Evolutionary conservation across 106 monocot genomes (phyloP), one percentile per base, ranked within the genome.

Genomic region (Dactylorhiza incarnata): DNA sequence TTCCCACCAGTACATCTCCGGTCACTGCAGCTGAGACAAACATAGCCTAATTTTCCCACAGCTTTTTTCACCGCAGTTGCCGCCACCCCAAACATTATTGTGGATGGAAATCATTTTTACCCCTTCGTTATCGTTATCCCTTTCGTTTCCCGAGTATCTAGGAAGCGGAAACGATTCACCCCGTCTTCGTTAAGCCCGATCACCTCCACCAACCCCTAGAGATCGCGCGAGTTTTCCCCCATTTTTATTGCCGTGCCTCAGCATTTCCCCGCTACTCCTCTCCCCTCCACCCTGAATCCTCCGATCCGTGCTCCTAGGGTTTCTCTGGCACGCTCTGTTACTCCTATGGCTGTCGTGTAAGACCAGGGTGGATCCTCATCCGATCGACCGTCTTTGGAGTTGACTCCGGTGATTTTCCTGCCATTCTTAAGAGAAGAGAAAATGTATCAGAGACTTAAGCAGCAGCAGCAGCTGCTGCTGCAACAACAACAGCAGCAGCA

Each of bases 401-500:
- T 72, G 10, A n/a, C 17, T 72, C 49, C 24, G 12, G 19, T 49
- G 48, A 16, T 72, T 7, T 49, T 19, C 23, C 49, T 72, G n/a
- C 5, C 11, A 3, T 5, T 49, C 49, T 72, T 49, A 13, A 14
- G 10, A 52, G 52, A 22, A 52, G 48, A n/a, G 73, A 47, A 54
- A 69, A 83, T 83, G 81, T 77, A 78, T 62, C 75, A 77, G 72
- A 84, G 76, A 51, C 63, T 76, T 23, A 78, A 80, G 78, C 82
- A 75, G 78, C 82, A 49, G 78, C 81, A 84, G 75, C 84, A 84
- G 68, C 73, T 65, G n/a, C 48, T 16, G 54, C 54, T 16, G 13
- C 82, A 71, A 74, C 83, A 50, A 76, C 77, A 46, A 73, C 80
- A 83, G 49, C 83, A 85, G 17, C 63, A 87, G 58, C 83, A 87